phyloP scores from a whole-genome alignment of 495 filamentous ascomycete genomes.

The Aspergillus diversus region DNA sequence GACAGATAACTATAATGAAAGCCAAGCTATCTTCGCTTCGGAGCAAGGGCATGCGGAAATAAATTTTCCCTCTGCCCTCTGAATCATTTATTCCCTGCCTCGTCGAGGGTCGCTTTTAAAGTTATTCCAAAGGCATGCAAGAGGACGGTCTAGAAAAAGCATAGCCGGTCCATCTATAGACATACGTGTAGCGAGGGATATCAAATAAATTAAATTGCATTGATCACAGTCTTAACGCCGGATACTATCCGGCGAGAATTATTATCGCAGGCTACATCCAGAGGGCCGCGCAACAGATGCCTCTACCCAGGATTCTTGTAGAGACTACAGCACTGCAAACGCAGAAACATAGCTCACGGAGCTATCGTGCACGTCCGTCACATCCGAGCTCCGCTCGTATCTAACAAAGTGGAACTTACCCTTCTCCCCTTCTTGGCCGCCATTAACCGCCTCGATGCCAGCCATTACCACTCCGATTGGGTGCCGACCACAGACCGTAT shows the following conservation, averaged over 20 bases:
- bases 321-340: constrained; percentile 41
- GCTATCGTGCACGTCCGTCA: constrained; percentile 70
- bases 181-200: too few relatives aligned
- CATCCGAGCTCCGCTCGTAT: constrained; percentile 88
- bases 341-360: constrained; percentile 88
- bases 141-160: neutral
- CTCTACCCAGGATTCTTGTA: neutral
- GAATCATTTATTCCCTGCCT: neutral
- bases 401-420: constrained; percentile 81
- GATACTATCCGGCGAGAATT: neutral
- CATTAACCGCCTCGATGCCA: constrained; percentile 65
- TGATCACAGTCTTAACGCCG: neutral
- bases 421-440: constrained; percentile 42
- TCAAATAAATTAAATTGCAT: neutral
- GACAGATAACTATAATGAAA: neutral
- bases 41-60: neutral
- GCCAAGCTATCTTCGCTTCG: neutral
- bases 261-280: neutral
- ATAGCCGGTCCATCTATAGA: too few relatives aligned
- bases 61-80: neutral
- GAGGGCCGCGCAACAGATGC: neutral
- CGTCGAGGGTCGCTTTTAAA: neutral
- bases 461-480: constrained; percentile 96
- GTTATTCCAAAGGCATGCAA: neutral
- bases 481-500: constrained; percentile 95